Evolutionary conservation across 148 eudicot species (phyloP).

Genomic region (Silene uniflora): DNA sequence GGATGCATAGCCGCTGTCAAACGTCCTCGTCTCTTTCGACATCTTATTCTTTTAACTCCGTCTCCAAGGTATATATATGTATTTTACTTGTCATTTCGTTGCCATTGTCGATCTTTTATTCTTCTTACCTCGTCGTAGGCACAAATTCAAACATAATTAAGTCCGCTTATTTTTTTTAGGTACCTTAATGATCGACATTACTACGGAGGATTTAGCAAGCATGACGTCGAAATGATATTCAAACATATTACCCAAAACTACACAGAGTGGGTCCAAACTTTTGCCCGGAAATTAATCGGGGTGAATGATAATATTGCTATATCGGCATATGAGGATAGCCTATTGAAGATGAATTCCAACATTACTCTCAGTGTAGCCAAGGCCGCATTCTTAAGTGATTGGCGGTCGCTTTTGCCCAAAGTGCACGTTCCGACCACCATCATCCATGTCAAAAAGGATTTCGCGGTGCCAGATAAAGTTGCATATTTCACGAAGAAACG

Average conservation of each 20-base stretch:
- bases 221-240: not conserved
- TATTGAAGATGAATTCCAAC: not conserved
- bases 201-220: not conserved
- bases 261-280: not conserved
- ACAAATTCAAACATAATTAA: too few species aligned
- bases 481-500: slow-evolving; percentile 26
- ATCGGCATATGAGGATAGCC: not conserved
- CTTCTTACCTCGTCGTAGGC: too few species aligned
- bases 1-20: slow-evolving; percentile 35
- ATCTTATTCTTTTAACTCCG: slow-evolving; percentile 29
- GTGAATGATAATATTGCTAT: not conserved
- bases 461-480: not conserved
- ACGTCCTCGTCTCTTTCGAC: slow-evolving; percentile 29
- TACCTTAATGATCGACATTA: not conserved
- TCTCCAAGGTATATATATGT: slow-evolving; percentile 25
- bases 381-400: not conserved
- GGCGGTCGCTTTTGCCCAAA: not conserved
- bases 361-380: not conserved
- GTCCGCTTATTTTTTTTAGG: not conserved
- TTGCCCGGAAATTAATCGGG: not conserved
- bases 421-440: not conserved
- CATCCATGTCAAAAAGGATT: not conserved
- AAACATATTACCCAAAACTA: too few species aligned
- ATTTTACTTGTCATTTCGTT: too few species aligned
- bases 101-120: too few species aligned